Conservation (phyloP, 2,329 filamentous ascomycete genomes). For the Dactylellina leptospora region DNA sequence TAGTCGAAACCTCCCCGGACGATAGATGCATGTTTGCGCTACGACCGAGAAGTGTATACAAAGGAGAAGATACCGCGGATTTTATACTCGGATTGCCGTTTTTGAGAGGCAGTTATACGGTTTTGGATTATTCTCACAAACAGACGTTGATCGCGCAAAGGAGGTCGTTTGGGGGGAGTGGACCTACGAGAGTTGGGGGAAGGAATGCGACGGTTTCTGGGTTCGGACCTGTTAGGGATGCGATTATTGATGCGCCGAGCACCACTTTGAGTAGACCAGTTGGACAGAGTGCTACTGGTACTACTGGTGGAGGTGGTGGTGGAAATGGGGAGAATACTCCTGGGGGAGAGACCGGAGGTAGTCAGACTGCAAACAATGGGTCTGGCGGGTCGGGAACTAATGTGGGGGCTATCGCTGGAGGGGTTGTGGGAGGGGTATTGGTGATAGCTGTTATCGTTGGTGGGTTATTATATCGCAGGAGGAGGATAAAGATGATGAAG, state of each 20-base stretch:
- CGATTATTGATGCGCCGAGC: background rate
- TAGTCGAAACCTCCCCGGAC: background rate
- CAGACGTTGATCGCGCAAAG: slow-evolving; percentile 9
- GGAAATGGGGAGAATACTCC: too few relatives aligned
- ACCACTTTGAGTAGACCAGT: background rate
- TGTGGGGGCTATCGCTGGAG: slow-evolving; percentile 5
- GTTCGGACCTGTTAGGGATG: background rate
- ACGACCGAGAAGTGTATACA: slow-evolving; percentile 2
- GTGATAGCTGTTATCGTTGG: background rate
- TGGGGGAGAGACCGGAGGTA: background rate
- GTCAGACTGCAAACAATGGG: background rate
- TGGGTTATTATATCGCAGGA: background rate
- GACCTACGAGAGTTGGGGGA: background rate
- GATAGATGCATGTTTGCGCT: slow-evolving; percentile 2
- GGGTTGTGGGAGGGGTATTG: slow-evolving; percentile 1
- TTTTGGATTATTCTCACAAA: slow-evolving; percentile 15
- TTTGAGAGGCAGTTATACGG: background rate
- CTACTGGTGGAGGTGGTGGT: background rate
- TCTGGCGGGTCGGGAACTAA: slow-evolving; percentile 4
- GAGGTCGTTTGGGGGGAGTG: background rate
- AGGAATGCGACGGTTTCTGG: slow-evolving; percentile 14
- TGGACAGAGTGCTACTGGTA: background rate
- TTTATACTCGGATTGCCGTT: slow-evolving; percentile 6
- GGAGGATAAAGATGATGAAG: background rate
- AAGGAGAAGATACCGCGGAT: background rate